Conservation (phyloP, 2,329 filamentous ascomycete genomes). For the Hypoxylon sp. region DNA sequence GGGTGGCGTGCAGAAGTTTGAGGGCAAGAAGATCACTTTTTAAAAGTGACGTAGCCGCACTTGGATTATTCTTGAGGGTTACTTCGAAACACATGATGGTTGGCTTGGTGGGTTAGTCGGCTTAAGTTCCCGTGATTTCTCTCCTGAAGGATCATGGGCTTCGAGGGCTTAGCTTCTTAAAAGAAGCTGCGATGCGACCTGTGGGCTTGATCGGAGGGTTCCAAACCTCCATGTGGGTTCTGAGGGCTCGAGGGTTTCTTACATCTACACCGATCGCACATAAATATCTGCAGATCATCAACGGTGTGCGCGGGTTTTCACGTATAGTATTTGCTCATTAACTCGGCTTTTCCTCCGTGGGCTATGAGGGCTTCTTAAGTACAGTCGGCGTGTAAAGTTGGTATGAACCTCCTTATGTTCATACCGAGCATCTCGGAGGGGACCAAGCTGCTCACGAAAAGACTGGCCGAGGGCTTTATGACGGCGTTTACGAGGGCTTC, state of each 20-base stretch:
- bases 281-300: slow-evolving; percentile 30
- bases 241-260: slow-evolving; percentile 49
- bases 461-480: slow-evolving; percentile 51
- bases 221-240: slow-evolving; percentile 49
- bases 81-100: slow-evolving; percentile 59
- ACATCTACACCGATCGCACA: slow-evolving; percentile 36
- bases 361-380: slow-evolving; percentile 50
- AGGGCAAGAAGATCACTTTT: slow-evolving; percentile 81
- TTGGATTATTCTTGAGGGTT: slow-evolving; percentile 57
- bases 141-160: slow-evolving; percentile 62
- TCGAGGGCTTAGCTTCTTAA: slow-evolving; percentile 62
- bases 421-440: slow-evolving; percentile 46
- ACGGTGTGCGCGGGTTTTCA: slow-evolving; percentile 29
- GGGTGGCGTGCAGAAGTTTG: slow-evolving; percentile 67
- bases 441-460: slow-evolving; percentile 47
- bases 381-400: slow-evolving; percentile 46
- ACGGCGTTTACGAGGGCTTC: slow-evolving; percentile 52
- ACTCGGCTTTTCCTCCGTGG: slow-evolving; percentile 52
- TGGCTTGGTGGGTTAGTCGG: slow-evolving; percentile 69
- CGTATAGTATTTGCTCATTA: slow-evolving; percentile 26
- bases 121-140: slow-evolving; percentile 58
- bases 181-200: slow-evolving; percentile 64
- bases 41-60: slow-evolving; percentile 55
- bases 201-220: slow-evolving; percentile 62
- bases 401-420: slow-evolving; percentile 50